Evolutionary conservation across 2,329 filamentous ascomycete species (phyloP), one percentile per base, ranked within the genome.

Genomic region (Alternaria gaisen): DNA sequence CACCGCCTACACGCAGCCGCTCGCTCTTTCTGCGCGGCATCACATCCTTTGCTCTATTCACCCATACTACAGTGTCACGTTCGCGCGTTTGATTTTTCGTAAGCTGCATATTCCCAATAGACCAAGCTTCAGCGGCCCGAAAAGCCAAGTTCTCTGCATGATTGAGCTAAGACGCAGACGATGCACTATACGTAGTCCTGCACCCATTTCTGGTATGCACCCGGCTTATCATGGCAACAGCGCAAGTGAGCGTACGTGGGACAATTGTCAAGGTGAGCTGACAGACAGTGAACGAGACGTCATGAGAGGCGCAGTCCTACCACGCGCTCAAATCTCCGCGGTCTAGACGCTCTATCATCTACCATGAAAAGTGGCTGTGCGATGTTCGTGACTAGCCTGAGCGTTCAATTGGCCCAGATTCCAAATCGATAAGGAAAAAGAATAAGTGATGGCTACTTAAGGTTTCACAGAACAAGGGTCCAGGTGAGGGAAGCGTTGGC

Each of bases 401-500:
- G 11, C 20, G 5, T 4, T 2, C 5, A 10, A 50, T 50, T 50
- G 46, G 46, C 44, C 14, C 28, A 2, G 24, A 1, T 9, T 14
- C 28, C 28, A 38, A n/a, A 41, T 41, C 16, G 38, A 41, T 14
- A 22, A 41, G 38, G n/a, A 18, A 14, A 5, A n/a, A 10, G 4
- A 16, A 32, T 12, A 48, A 32, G 30, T 48, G 30, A 48, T 34
- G 20, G 2, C 18, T 12, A 36, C 30, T 50, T 50, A 50, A 50
- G 30, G 30, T 50, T 50, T 50, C 30, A 36, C 20, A 50, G 46
- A 26, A 36, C 46, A 48, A 48, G 46, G 46, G 30, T 48, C 46
- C 18, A 24, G 46, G 30, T 36, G 30, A 48, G 30, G 46, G 30
- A 36, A 36, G 46, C 46, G 20, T 50, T 14, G 30, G 34, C 46